phyloP scores from a whole-genome alignment of 1,284 basidiomycete genomes.

The Vanrija sp. region DNA sequence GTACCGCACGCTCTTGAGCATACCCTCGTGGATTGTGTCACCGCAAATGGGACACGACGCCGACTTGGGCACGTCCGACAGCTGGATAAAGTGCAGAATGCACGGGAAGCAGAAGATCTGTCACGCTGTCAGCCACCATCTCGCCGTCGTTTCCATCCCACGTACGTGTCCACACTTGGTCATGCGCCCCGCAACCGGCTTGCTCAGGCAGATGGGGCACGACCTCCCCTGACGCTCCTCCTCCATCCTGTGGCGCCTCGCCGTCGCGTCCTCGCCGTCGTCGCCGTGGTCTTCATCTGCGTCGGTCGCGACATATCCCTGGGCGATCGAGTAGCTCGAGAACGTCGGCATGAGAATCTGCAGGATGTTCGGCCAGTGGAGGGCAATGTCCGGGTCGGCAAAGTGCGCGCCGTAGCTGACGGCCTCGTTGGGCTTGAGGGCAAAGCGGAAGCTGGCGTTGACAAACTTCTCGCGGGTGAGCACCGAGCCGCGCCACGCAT shows the following conservation, averaged over 20 bases:
- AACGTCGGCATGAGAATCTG: conserved; percentile 86
- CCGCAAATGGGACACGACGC: conserved; percentile 93
- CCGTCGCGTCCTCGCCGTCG: conserved; percentile 36
- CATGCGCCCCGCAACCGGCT: conserved; percentile 89
- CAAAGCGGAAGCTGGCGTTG: conserved; percentile 88
- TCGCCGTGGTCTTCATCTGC: conserved; percentile 25
- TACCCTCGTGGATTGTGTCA: conserved; percentile 83
- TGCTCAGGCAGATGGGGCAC: conserved; percentile 86
- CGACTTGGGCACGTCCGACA: conserved; percentile 75
- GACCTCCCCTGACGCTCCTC: conserved; percentile 54
- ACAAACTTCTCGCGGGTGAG: conserved; percentile 89
- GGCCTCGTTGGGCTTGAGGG: conserved; percentile 85
- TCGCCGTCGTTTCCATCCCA: conserved; percentile 31
- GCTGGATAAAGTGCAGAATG: conserved; percentile 84
- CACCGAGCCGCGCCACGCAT: conserved; percentile 54
- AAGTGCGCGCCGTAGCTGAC: conserved; percentile 80
- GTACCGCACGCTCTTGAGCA: conserved; percentile 83
- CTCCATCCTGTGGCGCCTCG: conserved; percentile 34
- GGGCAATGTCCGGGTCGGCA: conserved; percentile 89
- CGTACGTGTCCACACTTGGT: conserved; percentile 94
- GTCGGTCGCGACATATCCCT: conserved; percentile 42
- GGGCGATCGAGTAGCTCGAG: conserved; percentile 48
- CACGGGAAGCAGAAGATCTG: conserved; percentile 87
- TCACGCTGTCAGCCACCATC: background rate
- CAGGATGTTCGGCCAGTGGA: conserved; percentile 94